Evolutionary conservation across 2,329 filamentous ascomycete species (phyloP).

Genomic region (Ramichloridium luteum): DNA sequence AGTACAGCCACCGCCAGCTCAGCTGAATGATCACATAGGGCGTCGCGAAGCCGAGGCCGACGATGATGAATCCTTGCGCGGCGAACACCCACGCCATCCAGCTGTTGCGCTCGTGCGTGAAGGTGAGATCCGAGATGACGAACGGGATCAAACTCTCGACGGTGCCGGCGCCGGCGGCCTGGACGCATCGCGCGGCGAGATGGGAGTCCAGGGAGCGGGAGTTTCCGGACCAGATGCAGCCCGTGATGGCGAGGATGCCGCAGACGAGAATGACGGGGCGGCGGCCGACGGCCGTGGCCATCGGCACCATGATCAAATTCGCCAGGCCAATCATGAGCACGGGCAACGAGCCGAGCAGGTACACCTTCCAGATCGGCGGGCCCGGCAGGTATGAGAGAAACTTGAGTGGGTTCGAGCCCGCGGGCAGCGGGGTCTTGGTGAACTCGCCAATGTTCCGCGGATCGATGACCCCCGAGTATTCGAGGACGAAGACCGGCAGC

Average conservation of each 20-base stretch:
- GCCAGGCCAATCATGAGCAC: constrained; percentile 15
- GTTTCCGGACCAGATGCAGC: constrained; percentile 12
- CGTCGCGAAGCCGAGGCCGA: constrained; percentile 13
- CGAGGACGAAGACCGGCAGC: constrained; percentile 13
- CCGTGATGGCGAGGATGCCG: constrained; percentile 11
- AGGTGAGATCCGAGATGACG: constrained; percentile 14
- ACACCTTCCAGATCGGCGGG: constrained; percentile 15
- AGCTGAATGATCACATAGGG: constrained; percentile 11
- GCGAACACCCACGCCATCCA: constrained; percentile 13
- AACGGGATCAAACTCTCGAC: constrained; percentile 16
- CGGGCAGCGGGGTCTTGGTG: not conserved
- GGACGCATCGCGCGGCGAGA: constrained; percentile 13
- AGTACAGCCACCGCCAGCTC: constrained; percentile 13
- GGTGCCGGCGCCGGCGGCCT: constrained; percentile 14
- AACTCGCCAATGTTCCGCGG: not conserved
- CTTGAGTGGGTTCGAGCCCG: constrained; percentile 2
- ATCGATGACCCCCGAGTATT: constrained; percentile 10
- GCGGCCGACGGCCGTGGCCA: constrained; percentile 14
- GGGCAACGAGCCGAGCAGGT: constrained; percentile 14
- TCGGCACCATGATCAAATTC: constrained; percentile 13
- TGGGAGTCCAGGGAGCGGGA: constrained; percentile 11
- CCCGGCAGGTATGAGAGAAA: constrained; percentile 3
- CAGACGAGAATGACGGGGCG: constrained; percentile 12
- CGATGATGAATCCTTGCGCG: constrained; percentile 14
- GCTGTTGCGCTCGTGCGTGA: constrained; percentile 14